Evolutionary conservation across 768 basidiomycete species (phyloP), one percentile per base, ranked within the genome.

Genomic region (Chalciporus sphaerocephalus): DNA sequence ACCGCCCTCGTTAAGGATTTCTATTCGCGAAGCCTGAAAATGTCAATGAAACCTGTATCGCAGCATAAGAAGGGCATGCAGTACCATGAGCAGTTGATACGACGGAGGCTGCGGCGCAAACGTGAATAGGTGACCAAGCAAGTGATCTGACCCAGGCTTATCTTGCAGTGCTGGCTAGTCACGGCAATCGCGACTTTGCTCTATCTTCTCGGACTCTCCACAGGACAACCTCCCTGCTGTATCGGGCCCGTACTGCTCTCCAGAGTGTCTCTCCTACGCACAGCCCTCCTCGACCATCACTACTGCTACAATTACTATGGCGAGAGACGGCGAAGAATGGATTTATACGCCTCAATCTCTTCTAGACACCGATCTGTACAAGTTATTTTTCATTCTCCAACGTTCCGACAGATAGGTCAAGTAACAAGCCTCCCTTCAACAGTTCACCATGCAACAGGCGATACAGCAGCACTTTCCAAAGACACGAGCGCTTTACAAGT

Each of bases 371-470:
- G 95, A 97, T 65, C 69, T 95, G 23, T 97, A 97, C 80, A 98
- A 95, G 79, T 92, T 85, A 42, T 36, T 48, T 15, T 33, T n/a
- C 43, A 24, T 23, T 16, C 21, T n/a, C 38, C 20, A 33, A 25
- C 13, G 7, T 30, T 17, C 37, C 1, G 11, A 16, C 8, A 24
- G 10, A 17, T 35, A 12, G 20, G n/a, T 39, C n/a, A 36, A 43
- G 35, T 30, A 3, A 16, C 20, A 2, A 8, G 6, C 30, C 30
- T 6, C 3, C 27, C 7, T 22, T 23, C n/a, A n/a, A 12, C 46
- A 95, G 91, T 73, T 96, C 38, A 89, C 92, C 0, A 98, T 96
- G 95, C 95, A 98, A 69, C 88, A 94, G 67, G 92, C 92, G 0
- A 82, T 97, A 18, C 57, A 84, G 46, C 74, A 78, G 17, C 81